These are phyloP conservation scores for Arabis alpina DNA, from an alignment of 345 rosid species.

Conservation along the genomic window DNA sequence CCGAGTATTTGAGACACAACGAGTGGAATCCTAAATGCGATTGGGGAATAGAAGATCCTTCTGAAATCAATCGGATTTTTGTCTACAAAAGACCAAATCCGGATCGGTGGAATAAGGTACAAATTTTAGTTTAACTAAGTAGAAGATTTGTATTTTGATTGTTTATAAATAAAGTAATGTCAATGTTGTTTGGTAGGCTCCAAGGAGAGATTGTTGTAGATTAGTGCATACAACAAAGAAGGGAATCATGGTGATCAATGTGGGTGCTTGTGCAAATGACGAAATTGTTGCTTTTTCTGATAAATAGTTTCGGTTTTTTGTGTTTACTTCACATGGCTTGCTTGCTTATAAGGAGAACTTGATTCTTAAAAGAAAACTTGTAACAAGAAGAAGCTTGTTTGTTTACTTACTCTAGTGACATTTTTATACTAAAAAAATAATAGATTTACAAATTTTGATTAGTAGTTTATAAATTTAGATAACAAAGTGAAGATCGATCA, in stretches of 20 bases:
- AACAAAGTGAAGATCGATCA: no score
- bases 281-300: constrained; percentile 48
- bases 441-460: not conserved
- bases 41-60: constrained; percentile 55
- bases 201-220: constrained; percentile 62
- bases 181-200: constrained; percentile 36
- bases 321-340: not conserved
- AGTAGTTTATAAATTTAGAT: no score
- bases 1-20: constrained; percentile 43
- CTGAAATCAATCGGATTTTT: constrained; percentile 37
- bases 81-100: constrained; percentile 59
- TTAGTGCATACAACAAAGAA: constrained; percentile 43
- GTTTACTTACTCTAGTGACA: constrained; percentile 5
- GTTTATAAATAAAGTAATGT: not conserved
- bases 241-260: constrained; percentile 48
- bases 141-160: not conserved
- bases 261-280: constrained; percentile 48
- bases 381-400: not conserved
- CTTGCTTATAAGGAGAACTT: not conserved
- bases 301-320: constrained; percentile 34
- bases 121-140: not conserved
- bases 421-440: not conserved
- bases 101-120: constrained; percentile 54
- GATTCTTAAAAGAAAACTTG: not conserved
- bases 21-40: constrained; percentile 43